Evolutionary conservation across 2,329 filamentous ascomycete genomes (phyloP), one percentile per base, ranked within the genome.

Genomic region (Onygena corvina): DNA sequence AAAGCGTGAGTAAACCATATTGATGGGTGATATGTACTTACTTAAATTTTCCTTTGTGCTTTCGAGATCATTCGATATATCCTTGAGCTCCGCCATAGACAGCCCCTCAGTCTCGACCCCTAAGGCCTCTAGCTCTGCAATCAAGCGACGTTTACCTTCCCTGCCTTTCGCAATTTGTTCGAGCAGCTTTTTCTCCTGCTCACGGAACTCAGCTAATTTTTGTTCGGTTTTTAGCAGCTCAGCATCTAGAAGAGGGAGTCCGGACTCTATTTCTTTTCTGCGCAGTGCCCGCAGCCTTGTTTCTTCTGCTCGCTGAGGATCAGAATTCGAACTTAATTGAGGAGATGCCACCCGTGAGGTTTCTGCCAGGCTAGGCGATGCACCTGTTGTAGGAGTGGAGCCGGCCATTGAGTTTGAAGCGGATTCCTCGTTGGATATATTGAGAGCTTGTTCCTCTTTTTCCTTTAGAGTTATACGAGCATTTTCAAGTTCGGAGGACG

Each of bases 91-190:
- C 16, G 42, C 16, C 31, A 27, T 25, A n/a, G 48, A 50, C 12
- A 72, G 65, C 3, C 69, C 70, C 47, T 71, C 66, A 1, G 71
- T 71, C 49, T 76, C 69, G 34, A 72, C 58, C n/a, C 69, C 70
- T 16, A 76, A 62, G 46, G 59, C 60, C 51, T 71, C 68, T n/a
- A 77, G 61, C 54, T 76, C 74, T 27, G 67, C 63, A 3, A 70
- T 59, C 35, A 76, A 67, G 40, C 65, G 63, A 48, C 65, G 63
- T 62, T 69, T 57, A 57, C 65, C 58, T 61, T 64, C 53, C 63
- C 65, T 59, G 56, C 69, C 63, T 59, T 68, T 65, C 6, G 68
- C 66, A 47, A 75, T 70, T 52, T 76, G 71, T 25, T 64, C 63
- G 8, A 68, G 52, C 4, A 76, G 54, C 40, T 64, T 61, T 14